Base-by-base conservation (phyloP, 31 red algal genomes). In the Endocladia muricata region DNA sequence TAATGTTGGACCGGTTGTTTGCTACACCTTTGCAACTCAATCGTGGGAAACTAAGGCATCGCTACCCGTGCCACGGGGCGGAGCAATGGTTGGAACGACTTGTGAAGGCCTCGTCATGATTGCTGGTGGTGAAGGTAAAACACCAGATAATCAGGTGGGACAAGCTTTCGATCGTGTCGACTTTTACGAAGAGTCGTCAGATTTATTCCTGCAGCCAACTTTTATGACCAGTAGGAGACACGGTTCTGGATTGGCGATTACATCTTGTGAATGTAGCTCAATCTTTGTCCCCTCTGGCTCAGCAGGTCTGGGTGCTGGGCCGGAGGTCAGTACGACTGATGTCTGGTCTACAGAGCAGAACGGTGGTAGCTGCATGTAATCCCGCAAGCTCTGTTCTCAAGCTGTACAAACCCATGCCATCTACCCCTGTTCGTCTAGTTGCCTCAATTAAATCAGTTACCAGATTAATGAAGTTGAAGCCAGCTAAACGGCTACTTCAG, bases 81-180 rank as follows among this genome's bases (percentile, higher is more conserved):
- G 80, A 3, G 55, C 80, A 22, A 73, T 83, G 80, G 80, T 57
- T 0, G 77, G 77, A 1, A 70, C 77, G 61, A 83, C 67, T 6
- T 83, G 80, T 29, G 32, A 55, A 32, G 80, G 80, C 1, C 35
- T 74, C 68, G 15, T 83, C 23, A 83, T 83, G 68, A 52, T 83
- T 61, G 80, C 80, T 47, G 80, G 80, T 2, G 80, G 80, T 17
- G 80, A 83, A 41, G 80, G 80, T 13, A 81, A 81, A 41, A 81
- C 77, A n/a, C 37, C 9, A 1, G 63, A 68, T 6, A 70, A 70
- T 39, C 21, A 41, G 13, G 66, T 9, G 3, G 80, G 80, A 2
- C 67, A 83, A 41, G 80, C 80, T 25, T 83, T 64, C 63, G 69
- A 73, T 31, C n/a, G 69, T 3, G 80, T 83, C 37, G 80, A 83